Conservation (phyloP, 148 eudicot genomes). For the Pouteria glomerata region DNA sequence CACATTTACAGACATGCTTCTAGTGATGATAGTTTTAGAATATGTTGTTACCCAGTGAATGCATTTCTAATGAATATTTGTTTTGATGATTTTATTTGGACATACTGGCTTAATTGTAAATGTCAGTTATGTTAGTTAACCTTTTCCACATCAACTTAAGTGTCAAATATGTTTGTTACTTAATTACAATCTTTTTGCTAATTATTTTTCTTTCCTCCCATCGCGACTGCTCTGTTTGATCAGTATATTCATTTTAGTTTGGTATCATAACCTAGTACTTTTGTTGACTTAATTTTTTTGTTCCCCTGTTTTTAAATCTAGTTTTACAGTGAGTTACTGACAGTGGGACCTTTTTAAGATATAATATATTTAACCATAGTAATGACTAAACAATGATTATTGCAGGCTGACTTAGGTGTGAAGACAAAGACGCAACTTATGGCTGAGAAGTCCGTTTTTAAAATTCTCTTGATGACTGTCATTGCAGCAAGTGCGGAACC, state of each 20-base stretch:
- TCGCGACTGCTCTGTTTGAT: neutral
- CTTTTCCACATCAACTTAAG: slow-evolving; percentile 1
- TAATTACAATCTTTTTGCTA: neutral
- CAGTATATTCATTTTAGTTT: neutral
- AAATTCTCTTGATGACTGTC: slow-evolving; percentile 84
- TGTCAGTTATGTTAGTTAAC: neutral
- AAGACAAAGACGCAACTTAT: slow-evolving; percentile 97
- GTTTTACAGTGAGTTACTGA: neutral
- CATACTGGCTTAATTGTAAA: neutral
- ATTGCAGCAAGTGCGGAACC: slow-evolving; percentile 87
- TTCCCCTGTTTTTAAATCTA: neutral
- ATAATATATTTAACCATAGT: neutral
- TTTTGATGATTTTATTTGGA: neutral
- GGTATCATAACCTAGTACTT: too few species aligned
- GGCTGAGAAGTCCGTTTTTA: slow-evolving; percentile 96
- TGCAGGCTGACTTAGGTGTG: slow-evolving; percentile 93
- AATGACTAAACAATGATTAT: slow-evolving; percentile 3
- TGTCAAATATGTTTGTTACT: neutral
- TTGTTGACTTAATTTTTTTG: too few species aligned
- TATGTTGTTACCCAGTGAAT: neutral
- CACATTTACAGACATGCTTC: too few species aligned
- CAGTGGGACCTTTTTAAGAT: neutral
- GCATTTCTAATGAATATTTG: neutral
- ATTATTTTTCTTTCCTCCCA: neutral
- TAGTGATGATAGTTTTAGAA: too few species aligned